Conservation (phyloP, 176 grass and related monocot genomes). For the Paspalum notatum region DNA sequence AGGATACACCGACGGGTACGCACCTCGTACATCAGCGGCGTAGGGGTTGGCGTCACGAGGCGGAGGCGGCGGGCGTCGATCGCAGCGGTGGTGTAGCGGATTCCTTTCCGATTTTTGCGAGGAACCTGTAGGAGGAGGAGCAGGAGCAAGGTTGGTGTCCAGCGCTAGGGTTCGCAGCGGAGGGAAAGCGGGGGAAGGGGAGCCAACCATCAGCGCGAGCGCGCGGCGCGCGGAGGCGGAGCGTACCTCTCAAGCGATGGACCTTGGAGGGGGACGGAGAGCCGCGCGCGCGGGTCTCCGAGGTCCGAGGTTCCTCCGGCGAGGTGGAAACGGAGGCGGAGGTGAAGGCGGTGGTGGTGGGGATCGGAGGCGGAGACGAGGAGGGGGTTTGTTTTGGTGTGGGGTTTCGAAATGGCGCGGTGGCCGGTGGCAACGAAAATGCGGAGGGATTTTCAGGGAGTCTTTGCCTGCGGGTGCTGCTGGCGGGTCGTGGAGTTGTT, state of each 20-base stretch:
- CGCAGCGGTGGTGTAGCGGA: neutral
- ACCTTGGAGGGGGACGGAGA: neutral
- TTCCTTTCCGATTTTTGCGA: neutral
- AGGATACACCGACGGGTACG: neutral
- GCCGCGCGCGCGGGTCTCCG: too few species aligned
- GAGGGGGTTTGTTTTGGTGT: neutral
- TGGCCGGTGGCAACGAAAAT: neutral
- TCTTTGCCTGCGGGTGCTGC: too few species aligned
- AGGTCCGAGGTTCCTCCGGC: too few species aligned
- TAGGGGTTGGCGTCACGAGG: neutral
- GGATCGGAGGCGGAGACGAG: neutral
- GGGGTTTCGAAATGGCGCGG: conserved; percentile 41
- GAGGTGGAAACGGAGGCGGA: neutral
- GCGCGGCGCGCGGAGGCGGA: neutral
- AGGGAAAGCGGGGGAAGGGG: neutral
- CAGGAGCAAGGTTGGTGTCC: neutral
- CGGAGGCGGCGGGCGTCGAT: neutral
- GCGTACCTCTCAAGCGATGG: conserved; percentile 18
- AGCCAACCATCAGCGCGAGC: neutral
- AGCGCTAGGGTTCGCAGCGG: conserved; percentile 32
- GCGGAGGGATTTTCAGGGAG: too few species aligned
- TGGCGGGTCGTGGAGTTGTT: too few species aligned
- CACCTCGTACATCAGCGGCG: conserved; percentile 22
- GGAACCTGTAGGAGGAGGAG: neutral
- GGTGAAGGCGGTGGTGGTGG: neutral